Conservation (phyloP, 2,329 filamentous ascomycete genomes). For the Phialophora chinensis region DNA sequence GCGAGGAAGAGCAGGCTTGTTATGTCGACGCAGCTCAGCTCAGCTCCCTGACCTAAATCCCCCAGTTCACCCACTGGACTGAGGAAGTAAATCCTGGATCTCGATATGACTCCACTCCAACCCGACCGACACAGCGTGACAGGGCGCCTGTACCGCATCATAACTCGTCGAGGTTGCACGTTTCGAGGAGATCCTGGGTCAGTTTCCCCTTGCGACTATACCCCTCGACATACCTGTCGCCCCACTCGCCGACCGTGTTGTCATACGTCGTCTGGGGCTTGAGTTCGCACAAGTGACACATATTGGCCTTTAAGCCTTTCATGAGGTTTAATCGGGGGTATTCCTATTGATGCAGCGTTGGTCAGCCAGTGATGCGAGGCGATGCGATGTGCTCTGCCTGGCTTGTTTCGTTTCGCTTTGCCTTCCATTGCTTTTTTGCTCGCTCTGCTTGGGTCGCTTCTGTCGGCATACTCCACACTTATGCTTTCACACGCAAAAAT, state of each 20-base stretch:
- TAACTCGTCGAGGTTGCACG: constrained; percentile 36
- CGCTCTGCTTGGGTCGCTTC: no score
- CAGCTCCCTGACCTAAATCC: no score
- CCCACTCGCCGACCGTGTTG: constrained; percentile 45
- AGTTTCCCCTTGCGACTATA: constrained; percentile 46
- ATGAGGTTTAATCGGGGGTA: constrained; percentile 48
- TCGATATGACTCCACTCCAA: no score
- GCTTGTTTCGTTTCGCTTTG: background rate
- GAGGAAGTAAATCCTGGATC: no score
- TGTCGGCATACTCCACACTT: no score
- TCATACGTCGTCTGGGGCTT: constrained; percentile 52
- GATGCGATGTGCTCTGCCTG: no score
- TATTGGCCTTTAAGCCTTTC: constrained; percentile 46
- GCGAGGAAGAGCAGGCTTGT: no score
- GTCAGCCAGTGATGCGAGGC: constrained; percentile 2
- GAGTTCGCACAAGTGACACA: constrained; percentile 49
- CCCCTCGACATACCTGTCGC: constrained; percentile 47
- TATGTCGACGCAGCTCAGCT: no score
- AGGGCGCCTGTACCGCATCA: background rate
- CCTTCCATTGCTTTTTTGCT: no score
- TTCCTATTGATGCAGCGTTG: constrained; percentile 26
- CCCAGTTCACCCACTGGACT: no score
- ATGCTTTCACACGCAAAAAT: no score
- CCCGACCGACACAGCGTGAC: background rate
- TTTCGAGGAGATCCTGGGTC: constrained; percentile 40